phyloP scores from a whole-genome alignment of 2,329 filamentous ascomycete genomes.

The Rosellinia necatrix region DNA sequence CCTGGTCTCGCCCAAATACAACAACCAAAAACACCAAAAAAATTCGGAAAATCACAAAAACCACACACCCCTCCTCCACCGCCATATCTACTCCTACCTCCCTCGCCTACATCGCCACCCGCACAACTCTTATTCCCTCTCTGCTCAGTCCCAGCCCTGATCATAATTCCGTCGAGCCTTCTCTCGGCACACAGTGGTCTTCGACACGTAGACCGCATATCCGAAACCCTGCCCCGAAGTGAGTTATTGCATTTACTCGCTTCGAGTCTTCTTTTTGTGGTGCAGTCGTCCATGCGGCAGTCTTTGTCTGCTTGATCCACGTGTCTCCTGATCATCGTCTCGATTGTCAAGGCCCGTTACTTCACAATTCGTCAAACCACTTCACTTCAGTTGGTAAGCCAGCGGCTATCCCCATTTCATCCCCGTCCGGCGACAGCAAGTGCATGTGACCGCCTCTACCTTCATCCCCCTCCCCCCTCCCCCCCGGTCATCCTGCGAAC shows the following conservation, averaged over 20 bases:
- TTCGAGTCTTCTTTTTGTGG: constrained; percentile 22
- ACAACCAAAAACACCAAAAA: constrained; percentile 60
- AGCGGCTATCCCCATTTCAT: background rate
- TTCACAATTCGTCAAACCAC: constrained; percentile 25
- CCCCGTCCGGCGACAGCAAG: constrained; percentile 4
- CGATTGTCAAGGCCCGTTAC: constrained; percentile 25
- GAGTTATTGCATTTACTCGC: constrained; percentile 29
- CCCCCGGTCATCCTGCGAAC: background rate
- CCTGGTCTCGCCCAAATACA: constrained; percentile 62
- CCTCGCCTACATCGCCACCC: constrained; percentile 15
- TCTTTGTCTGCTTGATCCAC: constrained; percentile 32
- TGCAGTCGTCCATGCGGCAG: constrained; percentile 26
- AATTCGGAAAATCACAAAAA: constrained; percentile 62
- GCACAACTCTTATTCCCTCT: constrained; percentile 4
- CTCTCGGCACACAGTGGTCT: constrained; percentile 16
- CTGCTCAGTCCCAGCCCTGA: constrained; percentile 12
- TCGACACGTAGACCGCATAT: constrained; percentile 14
- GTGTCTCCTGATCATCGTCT: constrained; percentile 28
- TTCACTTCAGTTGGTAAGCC: constrained; percentile 9
- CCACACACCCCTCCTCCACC: constrained; percentile 22
- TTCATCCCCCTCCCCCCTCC: background rate
- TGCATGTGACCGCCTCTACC: background rate
- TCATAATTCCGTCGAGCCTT: constrained; percentile 11
- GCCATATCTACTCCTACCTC: constrained; percentile 26
- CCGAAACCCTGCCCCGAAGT: constrained; percentile 23